Conservation (phyloP, 331 rosid species). For the Ulmus americana region DNA sequence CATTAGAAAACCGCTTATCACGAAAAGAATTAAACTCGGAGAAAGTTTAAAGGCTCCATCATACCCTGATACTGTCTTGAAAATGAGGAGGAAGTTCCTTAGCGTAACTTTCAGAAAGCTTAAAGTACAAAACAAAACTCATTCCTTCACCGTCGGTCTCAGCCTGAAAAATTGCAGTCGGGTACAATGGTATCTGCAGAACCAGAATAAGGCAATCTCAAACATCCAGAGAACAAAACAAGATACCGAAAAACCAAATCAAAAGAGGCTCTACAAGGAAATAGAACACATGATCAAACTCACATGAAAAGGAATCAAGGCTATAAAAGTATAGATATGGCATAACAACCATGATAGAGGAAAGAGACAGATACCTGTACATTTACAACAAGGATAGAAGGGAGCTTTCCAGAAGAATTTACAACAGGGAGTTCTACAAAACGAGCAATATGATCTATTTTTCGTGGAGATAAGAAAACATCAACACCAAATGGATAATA, state of each 20-base stretch:
- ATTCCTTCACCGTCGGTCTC: conserved; percentile 96
- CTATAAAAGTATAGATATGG: background rate
- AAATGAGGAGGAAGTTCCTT: conserved; percentile 77
- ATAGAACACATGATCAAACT: background rate
- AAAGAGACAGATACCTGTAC: conserved; percentile 62
- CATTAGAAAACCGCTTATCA: background rate
- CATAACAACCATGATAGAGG: background rate
- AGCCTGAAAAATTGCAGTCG: conserved; percentile 78
- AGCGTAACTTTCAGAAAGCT: conserved; percentile 65
- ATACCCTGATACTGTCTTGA: conserved; percentile 82
- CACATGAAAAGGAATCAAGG: background rate
- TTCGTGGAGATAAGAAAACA: conserved; percentile 75
- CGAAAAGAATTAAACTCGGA: background rate
- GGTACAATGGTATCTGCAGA: conserved; percentile 78
- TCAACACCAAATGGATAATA: conserved; percentile 96
- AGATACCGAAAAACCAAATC: background rate
- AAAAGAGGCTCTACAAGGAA: background rate
- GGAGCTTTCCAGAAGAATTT: conserved; percentile 51
- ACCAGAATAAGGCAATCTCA: conserved; percentile 20
- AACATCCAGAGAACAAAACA: conserved; percentile 12
- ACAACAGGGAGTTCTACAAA: conserved; percentile 68
- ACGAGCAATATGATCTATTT: conserved; percentile 79
- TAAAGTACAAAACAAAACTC: conserved; percentile 83
- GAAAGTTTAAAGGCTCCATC: conserved; percentile 27
- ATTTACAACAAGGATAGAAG: conserved; percentile 83